Evolutionary conservation across 805 yeast species (phyloP).

Genomic region (Starmerella ratchasimensis): DNA sequence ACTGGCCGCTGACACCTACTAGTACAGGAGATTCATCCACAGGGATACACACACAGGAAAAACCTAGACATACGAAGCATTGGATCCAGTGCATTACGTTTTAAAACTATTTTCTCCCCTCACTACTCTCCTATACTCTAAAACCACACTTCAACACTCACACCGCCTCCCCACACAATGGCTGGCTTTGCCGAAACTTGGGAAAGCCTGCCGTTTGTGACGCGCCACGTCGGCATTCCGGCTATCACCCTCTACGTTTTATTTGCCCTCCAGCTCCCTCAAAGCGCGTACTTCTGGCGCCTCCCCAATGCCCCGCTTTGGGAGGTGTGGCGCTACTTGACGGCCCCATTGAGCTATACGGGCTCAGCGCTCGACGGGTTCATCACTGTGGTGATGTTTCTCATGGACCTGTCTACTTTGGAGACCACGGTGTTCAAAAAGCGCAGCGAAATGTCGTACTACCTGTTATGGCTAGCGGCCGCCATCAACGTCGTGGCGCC

Average conservation of each 20-base stretch:
- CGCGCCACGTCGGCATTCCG: conserved; percentile 7
- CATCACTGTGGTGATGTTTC: conserved; percentile 9
- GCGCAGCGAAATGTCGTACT: conserved; percentile 13
- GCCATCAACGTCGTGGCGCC: conserved; percentile 19
- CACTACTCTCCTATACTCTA: too few species aligned
- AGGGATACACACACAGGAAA: too few species aligned
- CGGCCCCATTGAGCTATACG: conserved; percentile 11
- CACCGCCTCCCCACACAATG: too few species aligned
- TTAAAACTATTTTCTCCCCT: too few species aligned
- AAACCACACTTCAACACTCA: background rate
- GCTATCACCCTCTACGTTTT: conserved; percentile 4
- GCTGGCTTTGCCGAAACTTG: conserved; percentile 13
- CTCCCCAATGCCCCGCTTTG: conserved; percentile 8
- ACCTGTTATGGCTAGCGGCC: conserved; percentile 15
- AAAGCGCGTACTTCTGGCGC: conserved; percentile 11
- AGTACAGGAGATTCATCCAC: too few species aligned
- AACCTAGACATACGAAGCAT: too few species aligned
- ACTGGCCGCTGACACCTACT: too few species aligned
- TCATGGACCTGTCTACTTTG: conserved; percentile 4
- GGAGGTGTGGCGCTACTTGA: conserved; percentile 13
- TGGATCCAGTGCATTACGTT: too few species aligned
- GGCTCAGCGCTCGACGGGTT: conserved; percentile 6
- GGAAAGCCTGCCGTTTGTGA: conserved; percentile 14
- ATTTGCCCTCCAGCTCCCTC: conserved; percentile 7
- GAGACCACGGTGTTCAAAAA: conserved; percentile 9